Conservation (phyloP, 1,284 basidiomycete species). For the Cutaneotrichosporon dermatis region DNA sequence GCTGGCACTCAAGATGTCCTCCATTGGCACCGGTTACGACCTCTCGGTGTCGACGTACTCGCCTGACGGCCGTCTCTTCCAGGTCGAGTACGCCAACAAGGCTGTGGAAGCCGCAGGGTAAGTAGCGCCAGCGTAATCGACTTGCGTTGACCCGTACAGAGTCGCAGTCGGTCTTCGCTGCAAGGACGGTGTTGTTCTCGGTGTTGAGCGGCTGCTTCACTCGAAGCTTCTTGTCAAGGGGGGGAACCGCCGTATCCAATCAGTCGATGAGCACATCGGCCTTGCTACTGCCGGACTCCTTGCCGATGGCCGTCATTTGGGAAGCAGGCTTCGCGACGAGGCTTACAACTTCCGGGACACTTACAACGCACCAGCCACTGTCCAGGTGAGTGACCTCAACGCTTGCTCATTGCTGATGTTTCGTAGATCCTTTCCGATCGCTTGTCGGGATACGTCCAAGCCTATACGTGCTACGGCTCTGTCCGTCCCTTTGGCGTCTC, state of each 20-base stretch:
- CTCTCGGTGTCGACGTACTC: constrained; percentile 97
- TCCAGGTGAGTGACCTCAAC: constrained; percentile 61
- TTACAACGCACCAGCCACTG: constrained; percentile 70
- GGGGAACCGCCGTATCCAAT: constrained; percentile 87
- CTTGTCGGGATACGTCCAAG: constrained; percentile 82
- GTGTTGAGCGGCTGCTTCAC: constrained; percentile 96
- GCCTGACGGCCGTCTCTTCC: constrained; percentile 96
- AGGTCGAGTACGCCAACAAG: constrained; percentile 98
- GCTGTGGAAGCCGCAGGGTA: constrained; percentile 97
- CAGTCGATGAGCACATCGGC: constrained; percentile 88
- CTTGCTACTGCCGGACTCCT: constrained; percentile 88
- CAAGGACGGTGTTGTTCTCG: constrained; percentile 89
- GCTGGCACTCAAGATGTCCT: constrained; percentile 63
- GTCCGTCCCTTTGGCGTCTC: constrained; percentile 96
- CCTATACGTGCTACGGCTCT: constrained; percentile 96
- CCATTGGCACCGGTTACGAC: constrained; percentile 97
- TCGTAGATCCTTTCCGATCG: constrained; percentile 61
- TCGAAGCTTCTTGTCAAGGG: constrained; percentile 94
- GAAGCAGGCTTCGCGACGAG: constrained; percentile 80
- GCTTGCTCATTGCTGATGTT: not conserved
- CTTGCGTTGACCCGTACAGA: constrained; percentile 50
- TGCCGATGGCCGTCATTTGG: constrained; percentile 88
- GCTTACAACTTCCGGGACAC: constrained; percentile 69
- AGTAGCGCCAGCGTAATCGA: constrained; percentile 19
- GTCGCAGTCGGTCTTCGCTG: constrained; percentile 87